Percentiles rank a stretch among this genome's conserved stretches.
Evolutionary conservation across 768 basidiomycete species (phyloP).

Genomic region (Podaxis mareebaensis): DNA sequence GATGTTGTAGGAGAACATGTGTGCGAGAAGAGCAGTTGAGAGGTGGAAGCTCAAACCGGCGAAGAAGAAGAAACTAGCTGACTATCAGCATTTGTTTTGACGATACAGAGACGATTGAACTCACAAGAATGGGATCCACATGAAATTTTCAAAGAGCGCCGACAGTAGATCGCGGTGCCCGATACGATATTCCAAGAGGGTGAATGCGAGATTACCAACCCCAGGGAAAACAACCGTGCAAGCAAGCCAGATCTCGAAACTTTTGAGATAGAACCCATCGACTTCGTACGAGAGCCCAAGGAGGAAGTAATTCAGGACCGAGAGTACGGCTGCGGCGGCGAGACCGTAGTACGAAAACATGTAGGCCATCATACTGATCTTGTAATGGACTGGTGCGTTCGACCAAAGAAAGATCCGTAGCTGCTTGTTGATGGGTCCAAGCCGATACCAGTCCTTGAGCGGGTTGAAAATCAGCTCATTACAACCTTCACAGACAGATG

Average conservation of each 20-base stretch:
- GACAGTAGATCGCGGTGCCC: constrained; percentile 53
- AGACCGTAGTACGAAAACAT: constrained; percentile 68
- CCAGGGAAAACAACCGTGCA: constrained; percentile 72
- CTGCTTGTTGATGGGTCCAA: constrained; percentile 84
- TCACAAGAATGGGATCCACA: constrained; percentile 76
- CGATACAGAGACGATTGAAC: constrained; percentile 25
- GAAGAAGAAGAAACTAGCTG: constrained; percentile 73
- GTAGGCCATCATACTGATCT: constrained; percentile 76
- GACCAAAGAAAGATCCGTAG: constrained; percentile 79
- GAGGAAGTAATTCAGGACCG: constrained; percentile 69
- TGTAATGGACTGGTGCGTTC: constrained; percentile 77
- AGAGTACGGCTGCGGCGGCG: constrained; percentile 60
- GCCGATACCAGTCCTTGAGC: constrained; percentile 69
- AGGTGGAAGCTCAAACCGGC: constrained; percentile 75
- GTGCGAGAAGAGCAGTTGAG: constrained; percentile 61
- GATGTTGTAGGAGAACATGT: constrained; percentile 76
- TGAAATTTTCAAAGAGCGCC: constrained; percentile 57
- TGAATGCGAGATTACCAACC: constrained; percentile 67
- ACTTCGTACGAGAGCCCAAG: constrained; percentile 62
- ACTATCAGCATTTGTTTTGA: background rate
- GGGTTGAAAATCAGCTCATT: constrained; percentile 88
- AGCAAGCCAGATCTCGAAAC: constrained; percentile 74
- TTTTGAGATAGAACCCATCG: constrained; percentile 72
- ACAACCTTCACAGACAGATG: constrained; percentile 43
- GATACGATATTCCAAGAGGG: constrained; percentile 68